These are phyloP conservation scores for Triticum dicoccoides DNA, from an alignment of 176 grass and related monocot genomes.

Conservation along the genomic window DNA sequence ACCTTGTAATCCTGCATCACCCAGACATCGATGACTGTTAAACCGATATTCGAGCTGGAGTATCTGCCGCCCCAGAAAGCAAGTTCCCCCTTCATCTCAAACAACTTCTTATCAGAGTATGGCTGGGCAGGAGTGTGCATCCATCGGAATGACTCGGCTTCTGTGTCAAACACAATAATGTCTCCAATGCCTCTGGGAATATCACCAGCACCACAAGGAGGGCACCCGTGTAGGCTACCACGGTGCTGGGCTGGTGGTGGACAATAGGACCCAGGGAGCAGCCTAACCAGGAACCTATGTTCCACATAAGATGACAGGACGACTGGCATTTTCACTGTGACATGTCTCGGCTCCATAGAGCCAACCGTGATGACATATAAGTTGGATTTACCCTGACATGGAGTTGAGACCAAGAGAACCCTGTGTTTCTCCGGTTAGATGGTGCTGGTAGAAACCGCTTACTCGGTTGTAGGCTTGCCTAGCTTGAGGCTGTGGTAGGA, in stretches of 20 bases:
- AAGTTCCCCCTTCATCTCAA: background rate
- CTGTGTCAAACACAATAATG: background rate
- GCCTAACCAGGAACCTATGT: background rate
- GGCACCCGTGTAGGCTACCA: background rate
- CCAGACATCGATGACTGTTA: background rate
- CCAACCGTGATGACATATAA: background rate
- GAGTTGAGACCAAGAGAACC: background rate
- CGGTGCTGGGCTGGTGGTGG: background rate
- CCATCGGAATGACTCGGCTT: background rate
- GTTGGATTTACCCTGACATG: background rate
- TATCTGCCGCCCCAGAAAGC: background rate
- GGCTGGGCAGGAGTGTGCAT: background rate
- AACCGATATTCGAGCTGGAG: too few relatives aligned
- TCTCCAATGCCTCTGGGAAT: background rate
- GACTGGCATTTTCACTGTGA: background rate
- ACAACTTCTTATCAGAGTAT: background rate
- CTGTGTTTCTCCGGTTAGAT: background rate
- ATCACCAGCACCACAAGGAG: background rate
- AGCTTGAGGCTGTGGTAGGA: too few relatives aligned
- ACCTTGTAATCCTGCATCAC: background rate
- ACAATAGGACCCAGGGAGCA: background rate
- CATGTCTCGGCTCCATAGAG: background rate
- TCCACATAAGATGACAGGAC: background rate
- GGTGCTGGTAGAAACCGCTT: background rate
- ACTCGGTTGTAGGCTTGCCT: too few relatives aligned